Evolutionary conservation across 2,329 filamentous ascomycete genomes (phyloP), one percentile per base, ranked within the genome.

Genomic region (Ilyonectria sp.): DNA sequence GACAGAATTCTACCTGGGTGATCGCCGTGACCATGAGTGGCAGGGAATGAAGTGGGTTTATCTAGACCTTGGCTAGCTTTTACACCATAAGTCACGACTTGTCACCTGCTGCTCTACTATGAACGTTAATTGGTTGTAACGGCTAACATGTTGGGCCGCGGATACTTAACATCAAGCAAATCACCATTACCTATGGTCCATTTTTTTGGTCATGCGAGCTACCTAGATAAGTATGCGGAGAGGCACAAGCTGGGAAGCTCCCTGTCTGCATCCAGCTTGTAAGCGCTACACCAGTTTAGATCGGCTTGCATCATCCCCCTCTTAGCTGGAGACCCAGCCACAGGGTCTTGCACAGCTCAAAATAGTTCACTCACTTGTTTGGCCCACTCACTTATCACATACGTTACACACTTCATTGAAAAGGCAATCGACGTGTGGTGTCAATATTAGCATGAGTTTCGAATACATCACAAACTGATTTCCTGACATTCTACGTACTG

Each of bases 1-100:
- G 1, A 52, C 5, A 52, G 49, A 52, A 52, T 52, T 52, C 49
- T 52, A 33, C 26, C 49, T 52, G 11, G 49, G 33, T 52, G 49
- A 52, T 52, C 49, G 26, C 49, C 15, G 26, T 33, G 29, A 52
- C 49, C 26, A 52, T 33, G 9, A 52, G 49, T 19, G 23, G 17
- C 40, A n/a, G 17, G 40, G 40, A 19, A 43, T 43, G 40, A 43
- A 43, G 17, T 43, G 40, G 40, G 40, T 43, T 43, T 43, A 19
- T 19, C 40, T 43, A 43, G 40, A 43, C 17, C 40, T n/a, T 6
- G 2, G 40, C 40, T 43, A 43, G 40, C 1, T 19, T 43, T 43
- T 43, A 43, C 40, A 19, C 40, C 40, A 43, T 19, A 43, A 19
- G 40, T 43, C 6, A 19, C 40, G 40, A 43, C 40, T 43, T 43